Percentiles rank a stretch among this genome's conserved stretches.
phyloP scores from a whole-genome alignment of 1,284 basidiomycete genomes.

The Trametes pubescens region DNA sequence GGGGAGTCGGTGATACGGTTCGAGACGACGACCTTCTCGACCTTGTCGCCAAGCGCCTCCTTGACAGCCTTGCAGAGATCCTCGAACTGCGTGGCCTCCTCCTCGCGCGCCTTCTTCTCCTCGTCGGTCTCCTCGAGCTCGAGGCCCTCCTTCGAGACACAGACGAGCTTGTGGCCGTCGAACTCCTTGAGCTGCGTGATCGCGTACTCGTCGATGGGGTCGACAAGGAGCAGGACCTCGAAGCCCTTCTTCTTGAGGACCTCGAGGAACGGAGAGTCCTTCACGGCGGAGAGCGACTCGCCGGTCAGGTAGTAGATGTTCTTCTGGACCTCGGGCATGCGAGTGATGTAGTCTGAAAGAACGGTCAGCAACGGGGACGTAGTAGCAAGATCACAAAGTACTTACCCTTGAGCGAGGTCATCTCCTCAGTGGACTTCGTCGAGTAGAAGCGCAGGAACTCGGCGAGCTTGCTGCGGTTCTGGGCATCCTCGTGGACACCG shows the following conservation, averaged over 20 bases:
- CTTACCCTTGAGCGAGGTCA: conserved; percentile 92
- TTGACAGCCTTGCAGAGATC: conserved; percentile 96
- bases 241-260: conserved; percentile 99
- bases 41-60: conserved; percentile 98
- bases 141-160: conserved; percentile 98
- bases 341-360: conserved; percentile 93
- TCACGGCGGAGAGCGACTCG: conserved; percentile 92
- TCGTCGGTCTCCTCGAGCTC: conserved; percentile 99
- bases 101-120: conserved; percentile 94
- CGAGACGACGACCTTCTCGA: conserved; percentile 99
- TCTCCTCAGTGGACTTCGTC: conserved; percentile 94
- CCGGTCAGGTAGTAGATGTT: conserved; percentile 99
- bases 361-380: conserved; percentile 15
- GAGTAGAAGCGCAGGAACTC: conserved; percentile 99
- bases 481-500: conserved; percentile 98
- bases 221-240: conserved; percentile 96
- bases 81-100: conserved; percentile 85
- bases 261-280: conserved; percentile 99
- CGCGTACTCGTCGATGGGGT: conserved; percentile 98
- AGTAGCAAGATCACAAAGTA: conserved; percentile 9
- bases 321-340: conserved; percentile 99
- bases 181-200: conserved; percentile 99
- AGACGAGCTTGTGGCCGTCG: conserved; percentile 97
- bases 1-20: conserved; percentile 98
- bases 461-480: conserved; percentile 99